These are phyloP conservation scores for Cryptosporidium sp. DNA, from an alignment of 169 alveolate species.

Conservation along the genomic window DNA sequence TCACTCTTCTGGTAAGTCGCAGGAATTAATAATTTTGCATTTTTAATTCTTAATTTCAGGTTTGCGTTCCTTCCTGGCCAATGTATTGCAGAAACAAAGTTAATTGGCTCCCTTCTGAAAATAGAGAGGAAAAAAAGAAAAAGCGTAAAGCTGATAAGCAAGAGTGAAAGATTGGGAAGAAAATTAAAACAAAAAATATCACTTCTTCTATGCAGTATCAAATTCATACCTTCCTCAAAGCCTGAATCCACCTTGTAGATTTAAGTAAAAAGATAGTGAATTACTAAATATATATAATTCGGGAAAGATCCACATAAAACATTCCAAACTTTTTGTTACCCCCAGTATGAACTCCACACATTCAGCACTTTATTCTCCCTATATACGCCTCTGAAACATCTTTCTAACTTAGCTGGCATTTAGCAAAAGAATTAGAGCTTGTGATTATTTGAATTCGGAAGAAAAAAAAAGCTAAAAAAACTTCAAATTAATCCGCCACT, in stretches of 20 bases:
- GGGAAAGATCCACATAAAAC: too few species aligned
- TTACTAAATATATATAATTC: too few species aligned
- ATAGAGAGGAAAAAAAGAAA: conserved; percentile 27
- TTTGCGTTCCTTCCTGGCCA: conserved; percentile 75
- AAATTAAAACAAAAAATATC: neutral
- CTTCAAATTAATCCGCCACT: neutral
- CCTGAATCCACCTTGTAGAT: neutral
- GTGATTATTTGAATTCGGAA: neutral
- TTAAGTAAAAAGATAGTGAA: too few species aligned
- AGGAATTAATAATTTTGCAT: neutral
- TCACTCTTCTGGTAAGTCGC: conserved; percentile 43
- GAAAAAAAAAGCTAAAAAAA: neutral
- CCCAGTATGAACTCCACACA: too few species aligned
- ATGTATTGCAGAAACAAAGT: conserved; percentile 68
- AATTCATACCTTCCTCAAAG: neutral
- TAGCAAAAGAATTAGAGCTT: too few species aligned
- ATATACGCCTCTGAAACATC: too few species aligned
- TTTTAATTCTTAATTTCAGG: neutral
- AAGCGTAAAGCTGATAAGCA: neutral
- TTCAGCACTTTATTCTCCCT: too few species aligned
- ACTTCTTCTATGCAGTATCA: neutral
- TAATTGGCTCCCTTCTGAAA: conserved; percentile 68
- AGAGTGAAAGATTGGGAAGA: neutral
- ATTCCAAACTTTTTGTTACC: too few species aligned
- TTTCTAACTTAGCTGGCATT: too few species aligned